These are phyloP conservation scores for Pythium guiyangense DNA, from an alignment of 352 stramenopile species.

Conservation along the genomic window DNA sequence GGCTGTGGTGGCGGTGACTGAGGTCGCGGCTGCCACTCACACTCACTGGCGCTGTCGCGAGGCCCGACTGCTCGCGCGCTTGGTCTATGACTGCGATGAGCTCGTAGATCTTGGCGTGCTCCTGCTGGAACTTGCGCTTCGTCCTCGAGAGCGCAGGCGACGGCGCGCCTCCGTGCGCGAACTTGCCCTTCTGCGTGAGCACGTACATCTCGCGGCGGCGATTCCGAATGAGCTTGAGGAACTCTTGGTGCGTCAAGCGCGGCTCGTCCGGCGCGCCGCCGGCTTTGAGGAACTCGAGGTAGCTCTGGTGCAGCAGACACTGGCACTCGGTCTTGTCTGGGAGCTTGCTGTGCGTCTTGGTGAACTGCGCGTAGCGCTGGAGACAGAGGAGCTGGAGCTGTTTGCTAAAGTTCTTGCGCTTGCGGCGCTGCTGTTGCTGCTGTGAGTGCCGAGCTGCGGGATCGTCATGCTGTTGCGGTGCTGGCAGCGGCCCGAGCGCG, in stretches of 20 bases:
- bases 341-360: constrained; percentile 26
- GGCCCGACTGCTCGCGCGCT: constrained; percentile 25
- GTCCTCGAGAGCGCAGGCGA: constrained; percentile 21
- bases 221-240: constrained; percentile 71
- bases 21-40: constrained; percentile 14
- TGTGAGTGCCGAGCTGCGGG: background rate
- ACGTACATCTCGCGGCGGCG: constrained; percentile 52
- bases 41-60: constrained; percentile 16
- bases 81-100: constrained; percentile 62
- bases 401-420: constrained; percentile 75
- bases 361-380: constrained; percentile 44
- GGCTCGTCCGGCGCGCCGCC: constrained; percentile 44
- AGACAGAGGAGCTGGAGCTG: constrained; percentile 56
- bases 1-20: background rate
- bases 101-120: constrained; percentile 52
- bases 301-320: constrained; percentile 43
- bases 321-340: constrained; percentile 46
- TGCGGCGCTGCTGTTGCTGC: constrained; percentile 21
- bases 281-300: constrained; percentile 47
- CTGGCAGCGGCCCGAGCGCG: constrained; percentile 11
- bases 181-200: constrained; percentile 20
- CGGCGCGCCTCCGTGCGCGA: background rate
- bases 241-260: constrained; percentile 41
- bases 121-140: constrained; percentile 47
- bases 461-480: background rate